phyloP scores from a whole-genome alignment of 1,284 basidiomycete species.

The Athelia sp. region DNA sequence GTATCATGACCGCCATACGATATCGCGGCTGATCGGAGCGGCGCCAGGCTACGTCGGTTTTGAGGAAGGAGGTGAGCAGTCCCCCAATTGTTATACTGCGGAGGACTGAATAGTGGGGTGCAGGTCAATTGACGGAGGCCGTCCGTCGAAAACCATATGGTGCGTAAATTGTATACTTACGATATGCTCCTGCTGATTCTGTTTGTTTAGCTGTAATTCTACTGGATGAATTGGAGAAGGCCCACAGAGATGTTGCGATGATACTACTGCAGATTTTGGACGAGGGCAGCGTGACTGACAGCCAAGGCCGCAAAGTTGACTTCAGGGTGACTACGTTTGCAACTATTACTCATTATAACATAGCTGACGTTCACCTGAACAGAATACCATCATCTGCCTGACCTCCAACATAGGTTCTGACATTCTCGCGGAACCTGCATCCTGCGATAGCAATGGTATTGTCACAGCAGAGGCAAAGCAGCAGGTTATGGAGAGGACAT shows the following conservation, averaged over 20 bases:
- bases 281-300: slow-evolving; percentile 87
- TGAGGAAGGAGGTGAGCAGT: slow-evolving; percentile 71
- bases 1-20: slow-evolving; percentile 88
- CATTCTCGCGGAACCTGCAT: slow-evolving; percentile 68
- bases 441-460: slow-evolving; percentile 62
- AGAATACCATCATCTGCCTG: slow-evolving; percentile 82
- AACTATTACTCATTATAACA: not conserved
- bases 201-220: slow-evolving; percentile 59
- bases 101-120: not conserved
- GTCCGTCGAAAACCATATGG: slow-evolving; percentile 81
- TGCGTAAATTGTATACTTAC: slow-evolving; percentile 25
- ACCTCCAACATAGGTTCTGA: slow-evolving; percentile 59
- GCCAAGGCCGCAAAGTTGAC: slow-evolving; percentile 72
- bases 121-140: slow-evolving; percentile 82
- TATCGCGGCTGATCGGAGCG: slow-evolving; percentile 86
- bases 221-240: slow-evolving; percentile 90
- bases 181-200: not conserved
- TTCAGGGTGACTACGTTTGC: slow-evolving; percentile 54
- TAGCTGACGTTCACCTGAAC: slow-evolving; percentile 7
- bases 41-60: slow-evolving; percentile 93
- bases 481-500: slow-evolving; percentile 73
- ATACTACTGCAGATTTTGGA: slow-evolving; percentile 91
- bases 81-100: not conserved
- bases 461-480: slow-evolving; percentile 61
- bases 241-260: slow-evolving; percentile 89